Evolutionary conservation across 1,284 basidiomycete genomes (phyloP), one percentile per base, ranked within the genome.

Genomic region (Malassezia yamatoensis): DNA sequence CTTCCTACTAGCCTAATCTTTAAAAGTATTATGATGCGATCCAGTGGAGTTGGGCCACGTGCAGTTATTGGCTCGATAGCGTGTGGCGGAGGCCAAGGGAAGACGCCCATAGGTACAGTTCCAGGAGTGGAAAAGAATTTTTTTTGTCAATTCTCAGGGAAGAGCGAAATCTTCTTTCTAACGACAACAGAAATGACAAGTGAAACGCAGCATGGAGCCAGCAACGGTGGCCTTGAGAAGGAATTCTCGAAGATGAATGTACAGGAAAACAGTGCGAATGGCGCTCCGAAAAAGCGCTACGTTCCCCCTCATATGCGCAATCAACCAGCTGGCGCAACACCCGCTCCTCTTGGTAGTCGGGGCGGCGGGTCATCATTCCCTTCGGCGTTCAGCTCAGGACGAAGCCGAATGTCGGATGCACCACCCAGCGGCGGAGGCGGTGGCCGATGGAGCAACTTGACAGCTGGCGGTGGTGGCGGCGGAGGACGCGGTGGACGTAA

Each of bases 211-310:
- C 67, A 65, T 62, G 65, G 66, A 63, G 65, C 62, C 54, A 67
- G 82, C 76, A 79, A 79, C 75, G 78, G 81, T 77, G 84, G 82
- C 78, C 80, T 90, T 74, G 88, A 90, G 81, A 48, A 44, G 40
- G 40, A 38, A 8, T 47, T 54, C 35, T 56, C 53, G 20, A 54
- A 47, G 44, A 45, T 59, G 47, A 61, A 34, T 33, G 55, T 57
- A 24, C 40, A 50, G 41, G 45, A 18, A 32, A 39, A 44, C 10
- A 38, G 49, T 29, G 21, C 21, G 9, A 36, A 49, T 13, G 34
- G 12, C 21, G 41, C 41, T 2, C 54, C 59, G 39, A 49, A 43
- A 41, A 51, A 57, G 54, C 58, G 53, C 39, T 58, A 58, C 32
- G 42, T 59, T 13, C 58, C 52, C 10, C 58, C 52, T n/a, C 53